Percentiles rank a stretch among this genome's conserved stretches.
These are phyloP conservation scores for Xerocomellus amylosporus DNA, from an alignment of 768 basidiomycete species.

Conservation along the genomic window DNA sequence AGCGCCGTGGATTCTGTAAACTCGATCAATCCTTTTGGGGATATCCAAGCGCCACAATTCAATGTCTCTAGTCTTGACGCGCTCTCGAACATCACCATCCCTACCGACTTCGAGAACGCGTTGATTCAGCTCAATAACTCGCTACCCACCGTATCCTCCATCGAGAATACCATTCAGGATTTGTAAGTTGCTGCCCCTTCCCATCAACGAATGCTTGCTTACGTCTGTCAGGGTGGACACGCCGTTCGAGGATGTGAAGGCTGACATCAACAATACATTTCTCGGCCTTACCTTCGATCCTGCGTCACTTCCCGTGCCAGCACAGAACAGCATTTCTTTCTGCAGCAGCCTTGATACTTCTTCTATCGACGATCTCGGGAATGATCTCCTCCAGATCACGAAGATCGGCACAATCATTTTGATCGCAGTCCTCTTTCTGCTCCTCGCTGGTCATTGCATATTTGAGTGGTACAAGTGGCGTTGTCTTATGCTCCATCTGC, in stretches of 20 bases:
- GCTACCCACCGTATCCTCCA: constrained; percentile 71
- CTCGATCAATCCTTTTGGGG: constrained; percentile 68
- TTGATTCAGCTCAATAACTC: constrained; percentile 77
- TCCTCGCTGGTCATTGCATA: constrained; percentile 69
- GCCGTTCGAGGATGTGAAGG: constrained; percentile 85
- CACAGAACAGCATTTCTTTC: constrained; percentile 64
- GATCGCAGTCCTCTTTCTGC: constrained; percentile 64
- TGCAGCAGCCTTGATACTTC: constrained; percentile 79
- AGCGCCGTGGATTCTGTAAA: constrained; percentile 66
- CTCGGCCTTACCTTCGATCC: constrained; percentile 67
- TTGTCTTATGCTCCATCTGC: constrained; percentile 61
- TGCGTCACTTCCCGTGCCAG: constrained; percentile 73
- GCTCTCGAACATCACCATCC: constrained; percentile 77
- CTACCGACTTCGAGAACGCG: constrained; percentile 68
- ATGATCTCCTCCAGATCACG: constrained; percentile 73
- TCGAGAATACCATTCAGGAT: constrained; percentile 64
- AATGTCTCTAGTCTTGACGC: constrained; percentile 68
- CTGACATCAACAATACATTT: constrained; percentile 88
- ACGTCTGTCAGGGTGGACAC: constrained; percentile 58
- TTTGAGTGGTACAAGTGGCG: constrained; percentile 92
- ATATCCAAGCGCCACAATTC: constrained; percentile 70
- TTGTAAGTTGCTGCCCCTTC: constrained; percentile 50
- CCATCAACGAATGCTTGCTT: not conserved
- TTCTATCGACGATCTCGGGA: constrained; percentile 81
- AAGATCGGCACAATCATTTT: constrained; percentile 79